A percentile compares a stretch with the other conserved stretches of the same genome.
These are phyloP conservation scores for Schwanniomyces sp. DNA, from an alignment of 805 yeast species.

Conservation along the genomic window DNA sequence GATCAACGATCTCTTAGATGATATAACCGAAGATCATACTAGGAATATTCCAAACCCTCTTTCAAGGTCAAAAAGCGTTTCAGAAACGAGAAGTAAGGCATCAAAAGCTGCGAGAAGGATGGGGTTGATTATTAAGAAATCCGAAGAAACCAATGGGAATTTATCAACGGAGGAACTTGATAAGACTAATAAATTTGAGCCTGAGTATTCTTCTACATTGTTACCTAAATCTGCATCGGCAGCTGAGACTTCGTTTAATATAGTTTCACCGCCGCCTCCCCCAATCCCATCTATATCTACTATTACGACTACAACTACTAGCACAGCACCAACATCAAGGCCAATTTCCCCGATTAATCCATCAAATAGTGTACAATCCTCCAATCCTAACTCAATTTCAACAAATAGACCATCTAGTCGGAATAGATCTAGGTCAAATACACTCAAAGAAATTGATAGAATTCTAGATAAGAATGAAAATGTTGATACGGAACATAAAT, in stretches of 20 bases:
- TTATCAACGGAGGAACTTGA: background rate
- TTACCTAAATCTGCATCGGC: constrained; percentile 25
- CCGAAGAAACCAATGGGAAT: constrained; percentile 16
- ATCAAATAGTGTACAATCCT: constrained; percentile 8
- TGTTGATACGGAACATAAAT: constrained; percentile 47
- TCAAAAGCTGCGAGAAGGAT: constrained; percentile 72
- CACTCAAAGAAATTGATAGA: constrained; percentile 33
- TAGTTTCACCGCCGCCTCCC: constrained; percentile 14
- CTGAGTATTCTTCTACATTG: background rate
- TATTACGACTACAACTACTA: constrained; percentile 9
- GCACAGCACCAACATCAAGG: constrained; percentile 10
- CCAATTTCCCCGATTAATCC: constrained; percentile 9
- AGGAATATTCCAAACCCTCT: constrained; percentile 14
- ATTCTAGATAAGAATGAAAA: constrained; percentile 36
- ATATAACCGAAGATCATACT: constrained; percentile 7
- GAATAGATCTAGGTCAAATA: constrained; percentile 34
- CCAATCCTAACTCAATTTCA: constrained; percentile 1
- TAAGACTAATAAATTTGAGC: background rate
- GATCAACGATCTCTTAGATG: constrained; percentile 5
- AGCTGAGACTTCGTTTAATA: constrained; percentile 11
- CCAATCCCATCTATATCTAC: constrained; percentile 6
- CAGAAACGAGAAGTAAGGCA: constrained; percentile 45
- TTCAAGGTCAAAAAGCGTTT: constrained; percentile 28
- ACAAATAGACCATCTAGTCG: constrained; percentile 14
- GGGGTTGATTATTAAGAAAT: constrained; percentile 64